Conservation (phyloP, 2,329 filamentous ascomycete genomes). For the Didymella arachidicola region DNA sequence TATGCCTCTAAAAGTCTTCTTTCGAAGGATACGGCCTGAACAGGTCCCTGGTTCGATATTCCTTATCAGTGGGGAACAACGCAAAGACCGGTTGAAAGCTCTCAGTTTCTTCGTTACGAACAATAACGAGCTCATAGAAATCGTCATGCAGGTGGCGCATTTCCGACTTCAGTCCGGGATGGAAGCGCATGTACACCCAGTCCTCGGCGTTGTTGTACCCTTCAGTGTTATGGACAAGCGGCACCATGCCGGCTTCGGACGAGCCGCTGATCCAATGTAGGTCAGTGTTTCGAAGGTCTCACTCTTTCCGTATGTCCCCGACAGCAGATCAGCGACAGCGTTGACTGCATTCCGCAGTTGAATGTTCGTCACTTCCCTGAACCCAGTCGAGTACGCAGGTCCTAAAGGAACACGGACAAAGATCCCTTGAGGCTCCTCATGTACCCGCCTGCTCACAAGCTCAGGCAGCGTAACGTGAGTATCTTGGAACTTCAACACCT, state of each 20-base stretch:
- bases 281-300: not conserved
- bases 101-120: not conserved
- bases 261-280: not conserved
- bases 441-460: not conserved
- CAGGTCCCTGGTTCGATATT: not conserved
- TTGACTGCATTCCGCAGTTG: not conserved
- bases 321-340: not conserved
- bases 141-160: conserved; percentile 20
- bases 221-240: not conserved
- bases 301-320: not conserved
- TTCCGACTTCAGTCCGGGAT: not conserved
- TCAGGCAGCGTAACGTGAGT: conserved; percentile 25
- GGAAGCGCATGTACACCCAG: conserved; percentile 3
- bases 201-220: not conserved
- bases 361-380: not conserved
- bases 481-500: not conserved
- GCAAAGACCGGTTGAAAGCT: not conserved
- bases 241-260: not conserved
- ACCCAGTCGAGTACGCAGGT: not conserved
- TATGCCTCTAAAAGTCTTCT: conserved; percentile 23
- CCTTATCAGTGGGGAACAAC: not conserved
- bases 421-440: not conserved
- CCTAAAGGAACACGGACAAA: not conserved
- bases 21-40: conserved; percentile 1
- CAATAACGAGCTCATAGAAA: not conserved